A percentile compares a stretch with the other conserved stretches of the same genome.
phyloP scores from a whole-genome alignment of 2,329 filamentous ascomycete genomes.

The Calonectria ilicicola region DNA sequence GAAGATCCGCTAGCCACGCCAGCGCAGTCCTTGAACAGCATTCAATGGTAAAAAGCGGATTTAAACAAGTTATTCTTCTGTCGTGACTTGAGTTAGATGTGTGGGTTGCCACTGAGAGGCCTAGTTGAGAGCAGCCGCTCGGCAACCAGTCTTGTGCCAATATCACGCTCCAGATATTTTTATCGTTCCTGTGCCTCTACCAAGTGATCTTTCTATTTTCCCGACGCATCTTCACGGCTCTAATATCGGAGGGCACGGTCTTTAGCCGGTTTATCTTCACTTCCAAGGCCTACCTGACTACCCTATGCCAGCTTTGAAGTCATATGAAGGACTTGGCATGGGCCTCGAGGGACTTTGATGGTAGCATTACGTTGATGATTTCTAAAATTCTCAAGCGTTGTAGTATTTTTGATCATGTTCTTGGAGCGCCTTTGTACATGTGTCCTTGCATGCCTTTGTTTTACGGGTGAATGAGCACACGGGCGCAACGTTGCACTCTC shows the following conservation, averaged over 20 bases:
- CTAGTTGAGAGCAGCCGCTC: neutral
- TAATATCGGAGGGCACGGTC: neutral
- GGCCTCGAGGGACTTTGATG: neutral
- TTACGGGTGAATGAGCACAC: neutral
- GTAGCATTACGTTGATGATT: neutral
- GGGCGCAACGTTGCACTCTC: neutral
- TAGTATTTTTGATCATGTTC: neutral
- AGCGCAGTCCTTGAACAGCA: neutral
- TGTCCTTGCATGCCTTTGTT: neutral
- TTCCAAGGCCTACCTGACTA: neutral
- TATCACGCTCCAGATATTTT: neutral
- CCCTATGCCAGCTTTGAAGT: neutral
- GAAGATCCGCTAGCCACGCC: neutral
- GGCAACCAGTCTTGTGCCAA: neutral
- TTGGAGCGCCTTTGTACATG: neutral
- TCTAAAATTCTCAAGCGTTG: neutral
- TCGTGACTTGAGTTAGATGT: too few species aligned
- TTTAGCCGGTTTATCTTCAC: neutral
- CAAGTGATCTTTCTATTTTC: neutral
- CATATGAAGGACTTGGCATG: neutral
- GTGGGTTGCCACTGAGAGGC: neutral
- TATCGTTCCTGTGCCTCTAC: neutral
- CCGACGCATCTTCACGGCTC: neutral
- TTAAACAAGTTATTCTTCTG: neutral
- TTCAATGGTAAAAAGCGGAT: neutral